A percentile compares a stretch with the other conserved stretches of the same genome.
Evolutionary conservation across 805 yeast species (phyloP).

Genomic region (Monosporozyma unispora): DNA sequence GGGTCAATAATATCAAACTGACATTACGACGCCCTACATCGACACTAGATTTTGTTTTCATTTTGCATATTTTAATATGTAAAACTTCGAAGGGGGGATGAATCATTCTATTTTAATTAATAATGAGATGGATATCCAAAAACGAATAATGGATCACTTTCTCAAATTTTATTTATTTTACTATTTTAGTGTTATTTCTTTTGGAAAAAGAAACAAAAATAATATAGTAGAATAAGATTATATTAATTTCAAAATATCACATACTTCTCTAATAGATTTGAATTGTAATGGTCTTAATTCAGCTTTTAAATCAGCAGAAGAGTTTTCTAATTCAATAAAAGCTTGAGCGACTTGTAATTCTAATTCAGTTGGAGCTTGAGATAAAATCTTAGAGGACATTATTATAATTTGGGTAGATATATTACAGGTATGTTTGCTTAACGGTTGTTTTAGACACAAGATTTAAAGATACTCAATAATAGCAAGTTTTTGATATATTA

Average conservation of each 20-base stretch:
- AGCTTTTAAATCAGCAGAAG: conserved; percentile 93
- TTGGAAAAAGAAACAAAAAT: too few species aligned
- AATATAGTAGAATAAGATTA: not conserved
- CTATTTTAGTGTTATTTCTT: too few species aligned
- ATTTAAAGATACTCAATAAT: too few species aligned
- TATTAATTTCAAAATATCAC: conserved; percentile 17
- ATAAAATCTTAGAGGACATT: conserved; percentile 97
- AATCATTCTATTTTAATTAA: not conserved
- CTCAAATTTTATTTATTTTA: conserved; percentile 5
- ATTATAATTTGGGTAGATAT: conserved; percentile 24
- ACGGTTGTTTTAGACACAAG: not conserved
- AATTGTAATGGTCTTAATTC: conserved; percentile 97
- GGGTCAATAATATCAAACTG: not conserved
- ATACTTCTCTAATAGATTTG: conserved; percentile 90
- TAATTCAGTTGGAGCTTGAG: conserved; percentile 93
- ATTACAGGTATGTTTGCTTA: conserved; percentile 8
- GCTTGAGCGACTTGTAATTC: conserved; percentile 99
- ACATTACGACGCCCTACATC: not conserved
- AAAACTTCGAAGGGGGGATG: not conserved
- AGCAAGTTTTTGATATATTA: too few species aligned
- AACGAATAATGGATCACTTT: conserved; percentile 2
- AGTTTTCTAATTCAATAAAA: conserved; percentile 86
- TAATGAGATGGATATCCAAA: conserved; percentile 1
- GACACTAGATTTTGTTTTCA: not conserved
- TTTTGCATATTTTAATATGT: too few species aligned